phyloP scores from a whole-genome alignment of 116 monocot species.

The Posidonia oceanica region DNA sequence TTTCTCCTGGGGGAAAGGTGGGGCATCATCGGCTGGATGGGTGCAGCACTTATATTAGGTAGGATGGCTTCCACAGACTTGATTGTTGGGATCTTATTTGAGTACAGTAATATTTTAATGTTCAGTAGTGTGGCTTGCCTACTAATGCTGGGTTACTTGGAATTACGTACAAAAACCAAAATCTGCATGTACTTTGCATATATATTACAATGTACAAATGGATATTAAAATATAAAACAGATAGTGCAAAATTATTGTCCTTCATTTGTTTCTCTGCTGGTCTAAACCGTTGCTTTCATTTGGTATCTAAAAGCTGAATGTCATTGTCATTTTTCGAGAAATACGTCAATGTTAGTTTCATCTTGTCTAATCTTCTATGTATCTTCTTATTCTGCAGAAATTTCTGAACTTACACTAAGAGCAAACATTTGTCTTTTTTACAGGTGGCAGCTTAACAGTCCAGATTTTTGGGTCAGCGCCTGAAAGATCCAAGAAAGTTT shows the following conservation, averaged over 20 bases:
- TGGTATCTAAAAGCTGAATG: background rate
- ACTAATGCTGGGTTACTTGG: no score
- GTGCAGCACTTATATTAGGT: constrained; percentile 72
- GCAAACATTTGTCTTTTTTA: background rate
- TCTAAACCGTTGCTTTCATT: no score
- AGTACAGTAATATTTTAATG: no score
- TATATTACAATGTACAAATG: no score
- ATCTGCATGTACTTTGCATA: no score
- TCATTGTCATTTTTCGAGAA: background rate
- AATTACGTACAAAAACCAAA: no score
- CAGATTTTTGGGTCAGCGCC: constrained; percentile 45
- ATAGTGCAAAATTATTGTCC: background rate
- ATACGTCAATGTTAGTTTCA: background rate
- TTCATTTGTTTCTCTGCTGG: background rate
- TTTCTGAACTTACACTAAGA: no score
- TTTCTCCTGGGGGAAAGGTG: constrained; percentile 73
- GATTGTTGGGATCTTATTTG: no score
- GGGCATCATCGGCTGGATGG: constrained; percentile 52
- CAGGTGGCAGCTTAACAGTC: constrained; percentile 71
- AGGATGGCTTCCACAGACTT: constrained; percentile 9
- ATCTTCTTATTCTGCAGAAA: background rate
- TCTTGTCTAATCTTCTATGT: background rate
- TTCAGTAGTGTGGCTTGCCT: no score
- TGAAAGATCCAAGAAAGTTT: constrained; percentile 18
- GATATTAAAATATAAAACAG: background rate